phyloP scores from a whole-genome alignment of 108 stramenopile genomes.

The Skeletonema potamos region DNA sequence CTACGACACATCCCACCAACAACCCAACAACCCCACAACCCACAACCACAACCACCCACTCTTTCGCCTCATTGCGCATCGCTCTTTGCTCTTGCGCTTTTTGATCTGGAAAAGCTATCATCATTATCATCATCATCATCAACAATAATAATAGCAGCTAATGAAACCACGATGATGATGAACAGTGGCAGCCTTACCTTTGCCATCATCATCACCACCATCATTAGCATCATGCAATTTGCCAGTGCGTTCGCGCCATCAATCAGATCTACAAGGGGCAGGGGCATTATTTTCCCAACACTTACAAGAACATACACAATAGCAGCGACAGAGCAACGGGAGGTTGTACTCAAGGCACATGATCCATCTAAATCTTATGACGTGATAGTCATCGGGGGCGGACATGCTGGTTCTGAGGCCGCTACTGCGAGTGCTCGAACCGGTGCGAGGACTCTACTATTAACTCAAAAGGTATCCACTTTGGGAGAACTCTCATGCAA shows the following conservation, averaged over 20 bases:
- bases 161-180: not conserved
- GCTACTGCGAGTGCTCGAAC: conserved; percentile 93
- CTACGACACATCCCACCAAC: no score
- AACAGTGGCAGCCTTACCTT: not conserved
- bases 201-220: not conserved
- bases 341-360: not conserved
- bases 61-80: no score
- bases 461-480: conserved; percentile 90
- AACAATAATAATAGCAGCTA: not conserved
- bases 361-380: conserved; percentile 56
- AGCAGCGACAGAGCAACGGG: not conserved
- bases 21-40: no score
- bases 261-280: not conserved
- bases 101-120: no score
- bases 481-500: conserved; percentile 97
- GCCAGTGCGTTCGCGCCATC: not conserved
- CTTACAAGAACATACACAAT: not conserved
- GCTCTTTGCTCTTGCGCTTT: no score
- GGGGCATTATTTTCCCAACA: not conserved
- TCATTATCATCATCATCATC: no score
- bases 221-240: not conserved
- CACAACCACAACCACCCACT: no score
- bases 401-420: conserved; percentile 98
- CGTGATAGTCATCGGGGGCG: conserved; percentile 96
- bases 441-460: conserved; percentile 89